Evolutionary conservation across 192 early-diverging fungal genomes (phyloP).

Genomic region (Haplosporangium gracile): DNA sequence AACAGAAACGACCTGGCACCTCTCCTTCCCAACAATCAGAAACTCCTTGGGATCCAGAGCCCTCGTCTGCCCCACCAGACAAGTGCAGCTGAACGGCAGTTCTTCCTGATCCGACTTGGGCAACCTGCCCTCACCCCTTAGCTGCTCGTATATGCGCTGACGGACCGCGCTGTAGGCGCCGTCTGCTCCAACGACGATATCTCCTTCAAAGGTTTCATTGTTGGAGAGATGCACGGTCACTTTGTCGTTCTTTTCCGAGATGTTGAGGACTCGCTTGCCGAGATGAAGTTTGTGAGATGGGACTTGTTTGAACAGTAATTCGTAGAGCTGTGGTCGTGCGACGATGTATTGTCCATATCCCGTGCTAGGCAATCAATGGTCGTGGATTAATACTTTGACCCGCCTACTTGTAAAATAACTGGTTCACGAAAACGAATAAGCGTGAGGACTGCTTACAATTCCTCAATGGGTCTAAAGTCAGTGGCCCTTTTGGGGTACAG

Average conservation of each 20-base stretch:
- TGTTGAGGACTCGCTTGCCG: slow-evolving; percentile 15
- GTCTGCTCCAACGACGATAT: slow-evolving; percentile 6
- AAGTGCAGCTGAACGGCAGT: background rate
- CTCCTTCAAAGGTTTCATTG: background rate
- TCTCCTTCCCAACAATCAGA: background rate
- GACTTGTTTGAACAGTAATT: background rate
- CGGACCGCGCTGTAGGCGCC: slow-evolving; percentile 3
- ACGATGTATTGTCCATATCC: background rate
- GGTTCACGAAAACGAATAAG: background rate
- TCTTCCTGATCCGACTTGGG: background rate
- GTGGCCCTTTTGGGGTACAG: no score
- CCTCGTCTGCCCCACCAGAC: background rate
- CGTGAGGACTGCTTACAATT: background rate
- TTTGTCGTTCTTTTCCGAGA: background rate
- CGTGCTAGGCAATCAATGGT: background rate
- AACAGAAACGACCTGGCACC: background rate
- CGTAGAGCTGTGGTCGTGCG: slow-evolving; percentile 8
- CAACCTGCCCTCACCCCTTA: background rate
- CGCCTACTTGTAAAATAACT: background rate
- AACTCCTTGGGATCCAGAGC: background rate
- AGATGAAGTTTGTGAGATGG: slow-evolving; percentile 16
- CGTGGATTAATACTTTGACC: no score
- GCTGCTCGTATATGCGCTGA: background rate
- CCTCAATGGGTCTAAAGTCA: background rate
- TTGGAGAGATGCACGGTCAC: background rate